Percentiles rank a stretch among this genome's conserved stretches.
Conservation (phyloP, 2,329 filamentous ascomycete genomes). For the Amauroascus verrucosus region DNA sequence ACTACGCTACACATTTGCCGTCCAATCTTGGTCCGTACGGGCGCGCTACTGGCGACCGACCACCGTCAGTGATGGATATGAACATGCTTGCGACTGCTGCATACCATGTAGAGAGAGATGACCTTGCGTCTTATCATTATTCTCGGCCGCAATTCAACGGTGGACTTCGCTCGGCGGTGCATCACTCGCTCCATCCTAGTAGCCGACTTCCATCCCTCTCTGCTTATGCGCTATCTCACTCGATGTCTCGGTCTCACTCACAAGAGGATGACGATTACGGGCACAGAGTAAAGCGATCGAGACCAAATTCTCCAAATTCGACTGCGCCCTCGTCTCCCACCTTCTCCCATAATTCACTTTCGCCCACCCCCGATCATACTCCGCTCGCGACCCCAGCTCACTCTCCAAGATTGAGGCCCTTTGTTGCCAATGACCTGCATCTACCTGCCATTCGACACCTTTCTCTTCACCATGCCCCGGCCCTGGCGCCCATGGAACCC, state of each 20-base stretch:
- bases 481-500: constrained; percentile 61
- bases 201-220: constrained; percentile 65
- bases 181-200: constrained; percentile 36
- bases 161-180: constrained; percentile 29
- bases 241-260: constrained; percentile 67
- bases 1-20: constrained; percentile 48
- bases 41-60: constrained; percentile 32
- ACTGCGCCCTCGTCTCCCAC: constrained; percentile 93
- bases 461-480: constrained; percentile 55
- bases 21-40: constrained; percentile 50
- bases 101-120: constrained; percentile 56
- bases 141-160: constrained; percentile 20
- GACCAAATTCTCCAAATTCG: constrained; percentile 88
- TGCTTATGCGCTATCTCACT: constrained; percentile 63
- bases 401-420: constrained; percentile 78
- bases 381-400: constrained; percentile 94
- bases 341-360: constrained; percentile 90
- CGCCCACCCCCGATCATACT: constrained; percentile 94
- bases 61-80: constrained; percentile 48
- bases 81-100: constrained; percentile 60
- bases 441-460: constrained; percentile 74
- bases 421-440: constrained; percentile 61
- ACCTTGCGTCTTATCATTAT: constrained; percentile 33
- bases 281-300: constrained; percentile 71
- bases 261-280: constrained; percentile 63